Base-by-base conservation (phyloP, 352 stramenopile species). In the Aphanomyces euteiches region DNA sequence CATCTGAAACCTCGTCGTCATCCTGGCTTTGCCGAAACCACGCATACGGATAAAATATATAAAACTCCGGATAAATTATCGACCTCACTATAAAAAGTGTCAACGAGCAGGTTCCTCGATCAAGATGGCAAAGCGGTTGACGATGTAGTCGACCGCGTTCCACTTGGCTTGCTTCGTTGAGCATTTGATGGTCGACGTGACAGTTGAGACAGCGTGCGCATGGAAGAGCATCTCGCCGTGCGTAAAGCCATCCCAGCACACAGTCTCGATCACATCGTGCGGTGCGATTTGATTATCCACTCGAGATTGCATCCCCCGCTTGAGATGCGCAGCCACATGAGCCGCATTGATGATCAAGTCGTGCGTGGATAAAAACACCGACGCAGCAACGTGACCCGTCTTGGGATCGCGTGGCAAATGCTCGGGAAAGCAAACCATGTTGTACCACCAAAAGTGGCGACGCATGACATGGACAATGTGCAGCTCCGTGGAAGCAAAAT, bases 371-470 rank as follows among this genome's bases (percentile, higher is more conserved):
- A 61, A 37, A 40, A 61, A 61, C 15, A 61, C 54, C 12, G 54
- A 40, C 54, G 54, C 54, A 28, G 54, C 54, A 1, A 41, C 15
- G 1, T 37, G 15, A 17, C 28, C 37, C 19, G 54, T 61, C 15
- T 19, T 37, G 15, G 54, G 54, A 37, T 61, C 19, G 54, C 54
- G 54, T 17, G 54, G 59, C 59, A 67, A 39, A 34, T 67, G 43
- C 43, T 67, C 59, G 17, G 47, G 43, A 36, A 67, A 67, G 59
- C 43, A 54, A 12, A 67, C 59, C 17, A 58, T 67, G 43, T 57
- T 54, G 47, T 56, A 67, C 59, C 59, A 67, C 59, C 59, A 67
- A 58, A 67, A 67, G 59, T 67, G 59, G 59, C 59, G 59, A 10
- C 47, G 43, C 59, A 67, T 58, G n/a, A 58, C 21, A 17, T 58